Evolutionary conservation across 495 filamentous ascomycete species (phyloP), one percentile per base, ranked within the genome.

Genomic region (Aspergillus olivimuriae): DNA sequence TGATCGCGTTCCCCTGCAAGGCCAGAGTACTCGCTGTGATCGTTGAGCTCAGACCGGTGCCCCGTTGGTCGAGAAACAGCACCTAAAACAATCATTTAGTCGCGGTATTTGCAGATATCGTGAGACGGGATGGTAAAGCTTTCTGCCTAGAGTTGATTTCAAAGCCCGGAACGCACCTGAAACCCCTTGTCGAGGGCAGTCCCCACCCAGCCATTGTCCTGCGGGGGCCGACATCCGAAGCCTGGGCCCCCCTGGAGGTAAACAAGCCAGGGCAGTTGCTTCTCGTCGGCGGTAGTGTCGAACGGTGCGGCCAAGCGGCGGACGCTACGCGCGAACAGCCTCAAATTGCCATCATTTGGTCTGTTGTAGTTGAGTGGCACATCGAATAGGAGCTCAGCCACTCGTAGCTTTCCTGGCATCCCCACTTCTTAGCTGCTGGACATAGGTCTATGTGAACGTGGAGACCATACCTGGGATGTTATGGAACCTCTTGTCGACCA

Each of bases 11-110:
- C 3, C 86, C 86, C 47, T 82, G 69, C 9, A 73, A 64, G 23
- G 77, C 75, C 2, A 95, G 69, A 0, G 81, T 84, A 16, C 70
- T 71, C 7, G 85, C 80, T 8, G 86, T 81, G 34, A 97, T 70
- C 0, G 89, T 82, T 2, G 76, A 83, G 60, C 86, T 91, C 28
- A 94, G 63, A 2, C 91, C 91, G 17, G 88, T 94, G 9, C 91
- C 91, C 43, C 91, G 78, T 52, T 94, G 88, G 59, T 97, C 91
- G 2, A 97, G 71, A 43, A 82, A 84, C 8, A 97, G 74, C 19
- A 95, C 62, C 67, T 92, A n/a, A n/a, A n/a, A n/a, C n/a, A n/a
- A n/a, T n/a, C n/a, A n/a, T n/a, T n/a, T n/a, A n/a, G n/a, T n/a
- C n/a, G n/a, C n/a, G n/a, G n/a, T n/a, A n/a, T n/a, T n/a, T 15